Percentiles rank a stretch among this genome's conserved stretches.
Evolutionary conservation across 371 early-diverging fungal species (phyloP).

Genomic region (Massospora cicadina): DNA sequence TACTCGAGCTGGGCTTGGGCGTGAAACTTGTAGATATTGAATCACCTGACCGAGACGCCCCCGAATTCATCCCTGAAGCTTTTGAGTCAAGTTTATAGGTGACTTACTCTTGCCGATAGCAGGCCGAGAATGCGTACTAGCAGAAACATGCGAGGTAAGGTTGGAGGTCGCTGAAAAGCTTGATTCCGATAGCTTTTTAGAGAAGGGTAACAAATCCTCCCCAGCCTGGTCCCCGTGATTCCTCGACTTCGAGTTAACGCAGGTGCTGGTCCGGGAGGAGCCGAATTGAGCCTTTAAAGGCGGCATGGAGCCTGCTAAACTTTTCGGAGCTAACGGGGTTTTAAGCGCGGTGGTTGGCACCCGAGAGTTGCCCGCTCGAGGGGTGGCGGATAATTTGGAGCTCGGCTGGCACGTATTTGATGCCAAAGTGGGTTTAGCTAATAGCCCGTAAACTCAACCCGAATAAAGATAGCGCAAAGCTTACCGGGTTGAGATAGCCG

Average conservation of each 20-base stretch:
- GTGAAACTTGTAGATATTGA: not conserved
- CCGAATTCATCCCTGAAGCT: not conserved
- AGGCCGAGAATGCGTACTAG: not conserved
- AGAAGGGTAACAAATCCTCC: too few species aligned
- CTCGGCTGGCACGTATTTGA: not conserved
- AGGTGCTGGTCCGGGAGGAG: not conserved
- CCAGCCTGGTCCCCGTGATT: too few species aligned
- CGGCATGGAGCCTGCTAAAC: not conserved
- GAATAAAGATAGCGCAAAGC: too few species aligned
- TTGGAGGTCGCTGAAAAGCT: too few species aligned
- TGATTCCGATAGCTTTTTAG: not conserved
- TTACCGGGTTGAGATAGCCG: not conserved
- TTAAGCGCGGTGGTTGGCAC: not conserved
- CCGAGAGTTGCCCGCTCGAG: not conserved
- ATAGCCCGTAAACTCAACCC: too few species aligned
- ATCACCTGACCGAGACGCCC: not conserved
- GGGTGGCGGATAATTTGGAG: not conserved
- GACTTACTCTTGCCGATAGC: not conserved
- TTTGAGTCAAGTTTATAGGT: not conserved
- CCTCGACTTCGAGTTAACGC: too few species aligned
- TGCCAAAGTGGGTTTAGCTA: not conserved
- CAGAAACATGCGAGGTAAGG: not conserved
- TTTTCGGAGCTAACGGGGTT: not conserved
- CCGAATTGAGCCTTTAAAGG: not conserved
- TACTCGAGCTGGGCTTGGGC: not conserved